Evolutionary conservation across 306 rosid species (phyloP), one percentile per base, ranked within the genome.

Genomic region (Sicyos baderoa): DNA sequence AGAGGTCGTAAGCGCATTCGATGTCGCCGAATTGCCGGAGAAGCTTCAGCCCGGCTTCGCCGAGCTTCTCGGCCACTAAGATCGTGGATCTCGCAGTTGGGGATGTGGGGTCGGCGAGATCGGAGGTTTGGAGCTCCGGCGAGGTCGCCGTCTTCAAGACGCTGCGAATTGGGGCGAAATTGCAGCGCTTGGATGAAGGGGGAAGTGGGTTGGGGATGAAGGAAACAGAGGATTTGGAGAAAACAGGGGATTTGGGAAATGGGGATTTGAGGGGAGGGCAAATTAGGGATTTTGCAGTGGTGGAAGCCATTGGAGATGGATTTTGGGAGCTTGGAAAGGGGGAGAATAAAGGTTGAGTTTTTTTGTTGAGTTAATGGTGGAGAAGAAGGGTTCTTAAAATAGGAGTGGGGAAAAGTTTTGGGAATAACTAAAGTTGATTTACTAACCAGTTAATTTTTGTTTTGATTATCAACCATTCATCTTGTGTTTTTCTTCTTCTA

Each of bases 41-140:
- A 17, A 92, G 85, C 37, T 79, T 21, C 1, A 92, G 78, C 5
- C 98, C 96, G 0, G 93, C 93, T 1, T 86, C 91, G 72, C 98
- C 96, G 0, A 92, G 91, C 47, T 89, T 89, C 82, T 92, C 98
- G 80, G 95, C 81, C 54, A 92, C 86, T 69, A 92, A 22, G 37
- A 92, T 86, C 7, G 82, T 86, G 0, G 95, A 86, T 17, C 75
- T 83, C 1, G 71, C 1, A 2, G 17, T 22, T 8, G 35, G n/a
- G 0, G 13, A 42, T 0, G 54, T 27, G 7, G 72, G 51, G 18
- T 45, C 65, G 13, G n/a, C 54, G 54, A 61, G 75, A 29, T 52
- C 6, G 45, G 84, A 54, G 19, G 2, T 75, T 1, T 13, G 54
- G 0, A 4, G 58, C 44, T 64, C 48, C 1, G 76, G 27, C 4